Conservation (phyloP, 495 filamentous ascomycete species). For the Aspergillus saccharolyticus region DNA sequence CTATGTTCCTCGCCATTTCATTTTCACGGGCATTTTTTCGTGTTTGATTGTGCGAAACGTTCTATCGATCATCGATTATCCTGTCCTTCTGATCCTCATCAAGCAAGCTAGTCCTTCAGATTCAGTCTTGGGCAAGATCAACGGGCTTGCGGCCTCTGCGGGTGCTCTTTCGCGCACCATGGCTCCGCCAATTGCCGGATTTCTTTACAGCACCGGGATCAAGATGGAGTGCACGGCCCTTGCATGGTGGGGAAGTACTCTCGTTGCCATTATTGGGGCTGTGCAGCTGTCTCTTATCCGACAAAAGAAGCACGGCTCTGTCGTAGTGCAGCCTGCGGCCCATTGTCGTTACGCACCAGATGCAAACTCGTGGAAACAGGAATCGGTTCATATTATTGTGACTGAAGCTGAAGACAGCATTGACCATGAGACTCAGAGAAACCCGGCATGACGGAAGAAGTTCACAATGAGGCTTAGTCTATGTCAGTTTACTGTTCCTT, state of each 20-base stretch:
- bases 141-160: constrained; percentile 74
- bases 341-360: constrained; percentile 25
- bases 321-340: constrained; percentile 30
- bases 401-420: constrained; percentile 20
- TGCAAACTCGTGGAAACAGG: constrained; percentile 21
- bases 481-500: neutral
- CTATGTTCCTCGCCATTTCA: constrained; percentile 50
- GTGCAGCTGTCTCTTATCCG: constrained; percentile 64
- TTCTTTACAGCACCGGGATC: constrained; percentile 64
- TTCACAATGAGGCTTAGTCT: neutral
- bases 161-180: constrained; percentile 73
- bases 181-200: constrained; percentile 70
- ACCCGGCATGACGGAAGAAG: neutral
- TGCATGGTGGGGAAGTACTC: constrained; percentile 70
- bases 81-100: constrained; percentile 73
- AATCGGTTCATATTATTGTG: constrained; percentile 38
- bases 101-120: constrained; percentile 73
- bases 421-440: neutral
- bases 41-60: constrained; percentile 68
- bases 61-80: constrained; percentile 71
- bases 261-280: constrained; percentile 65
- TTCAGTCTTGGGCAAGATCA: constrained; percentile 67
- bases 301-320: constrained; percentile 41
- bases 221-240: constrained; percentile 65
- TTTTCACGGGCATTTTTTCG: constrained; percentile 69